Evolutionary conservation across 768 basidiomycete species (phyloP), one percentile per base, ranked within the genome.

Genomic region (Amanita polypyramis): DNA sequence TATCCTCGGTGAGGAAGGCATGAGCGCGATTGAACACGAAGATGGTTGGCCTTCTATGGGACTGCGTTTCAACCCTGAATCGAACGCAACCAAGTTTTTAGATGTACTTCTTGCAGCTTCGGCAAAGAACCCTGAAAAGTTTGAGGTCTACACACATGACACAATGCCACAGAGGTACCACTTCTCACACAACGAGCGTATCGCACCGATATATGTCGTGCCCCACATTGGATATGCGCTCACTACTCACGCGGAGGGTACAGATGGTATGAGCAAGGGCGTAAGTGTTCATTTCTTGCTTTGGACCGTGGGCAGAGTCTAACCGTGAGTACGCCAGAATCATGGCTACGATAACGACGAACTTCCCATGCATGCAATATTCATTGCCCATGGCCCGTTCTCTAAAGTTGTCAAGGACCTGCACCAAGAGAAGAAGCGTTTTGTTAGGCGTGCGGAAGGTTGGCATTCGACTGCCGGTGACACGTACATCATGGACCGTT

Each of bases 31-130:
- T 37, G 74, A 78, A 47, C 86, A 90, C 56, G 73, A 79, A 53
- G 92, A 95, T 51, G 85, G 93, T 35, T 94, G 90, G 91, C 93
- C 92, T 9, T 76, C 83, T 1, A 84, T 90, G 71, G 93, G 93
- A 2, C 63, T 96, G 44, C 77, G 92, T 20, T 91, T 95, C 67
- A 59, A 66, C 14, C 55, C 71, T 1, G 65, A 62, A n/a, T 69
- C 74, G 1, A 85, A 94, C 59, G 64, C 66, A 9, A 66, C 74
- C 8, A 66, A 71, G 34, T 75, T 84, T 51, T 64, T 86, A 25
- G 63, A 76, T 14, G 59, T 70, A 20, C 70, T 94, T 33, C 53
- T 71, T 12, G 64, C 62, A 4, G 79, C 82, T 10, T 71, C 81
- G 1, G 60, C 64, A 0, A 64, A 65, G 41, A 74, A 82, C 54